Conservation (phyloP, 73 alveolate species). For the Tetrahymena thermophila region DNA sequence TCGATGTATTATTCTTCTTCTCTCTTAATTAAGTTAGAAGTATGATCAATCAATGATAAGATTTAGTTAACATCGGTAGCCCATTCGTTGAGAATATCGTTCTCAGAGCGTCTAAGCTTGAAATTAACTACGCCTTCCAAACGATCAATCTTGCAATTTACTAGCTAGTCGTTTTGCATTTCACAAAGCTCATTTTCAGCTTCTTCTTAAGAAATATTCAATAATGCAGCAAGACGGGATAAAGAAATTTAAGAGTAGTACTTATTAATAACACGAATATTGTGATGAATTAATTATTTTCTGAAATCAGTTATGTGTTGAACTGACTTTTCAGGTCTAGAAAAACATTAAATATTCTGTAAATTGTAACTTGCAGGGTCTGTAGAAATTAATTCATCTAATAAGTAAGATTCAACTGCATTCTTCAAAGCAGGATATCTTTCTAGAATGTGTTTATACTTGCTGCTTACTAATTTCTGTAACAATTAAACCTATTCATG, state of each 20-base stretch:
- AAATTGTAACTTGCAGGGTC: constrained; percentile 3
- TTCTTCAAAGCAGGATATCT: constrained; percentile 34
- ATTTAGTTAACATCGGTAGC: constrained; percentile 11
- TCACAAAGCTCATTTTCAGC: constrained; percentile 30
- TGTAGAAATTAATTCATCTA: constrained; percentile 30
- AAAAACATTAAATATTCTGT: constrained; percentile 26
- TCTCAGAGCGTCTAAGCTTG: constrained; percentile 23
- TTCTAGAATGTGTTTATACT: constrained; percentile 55
- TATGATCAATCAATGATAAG: constrained; percentile 19
- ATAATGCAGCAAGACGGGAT: constrained; percentile 61
- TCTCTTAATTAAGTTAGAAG: constrained; percentile 41
- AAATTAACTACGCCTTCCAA: constrained; percentile 5
- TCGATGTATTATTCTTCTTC: constrained; percentile 17
- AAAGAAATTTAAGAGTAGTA: constrained; percentile 71
- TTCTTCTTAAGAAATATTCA: neutral
- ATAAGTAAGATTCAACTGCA: constrained; percentile 44
- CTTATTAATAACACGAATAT: constrained; percentile 67
- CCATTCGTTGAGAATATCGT: constrained; percentile 31
- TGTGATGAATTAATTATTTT: constrained; percentile 83
- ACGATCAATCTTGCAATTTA: constrained; percentile 38
- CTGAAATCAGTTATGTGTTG: constrained; percentile 50
- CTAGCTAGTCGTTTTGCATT: neutral
- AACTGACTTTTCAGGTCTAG: neutral
- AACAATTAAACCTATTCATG: constrained; percentile 44
- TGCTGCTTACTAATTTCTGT: constrained; percentile 13